phyloP scores from a whole-genome alignment of 495 filamentous ascomycete species.

The Sporormia fimetaria region DNA sequence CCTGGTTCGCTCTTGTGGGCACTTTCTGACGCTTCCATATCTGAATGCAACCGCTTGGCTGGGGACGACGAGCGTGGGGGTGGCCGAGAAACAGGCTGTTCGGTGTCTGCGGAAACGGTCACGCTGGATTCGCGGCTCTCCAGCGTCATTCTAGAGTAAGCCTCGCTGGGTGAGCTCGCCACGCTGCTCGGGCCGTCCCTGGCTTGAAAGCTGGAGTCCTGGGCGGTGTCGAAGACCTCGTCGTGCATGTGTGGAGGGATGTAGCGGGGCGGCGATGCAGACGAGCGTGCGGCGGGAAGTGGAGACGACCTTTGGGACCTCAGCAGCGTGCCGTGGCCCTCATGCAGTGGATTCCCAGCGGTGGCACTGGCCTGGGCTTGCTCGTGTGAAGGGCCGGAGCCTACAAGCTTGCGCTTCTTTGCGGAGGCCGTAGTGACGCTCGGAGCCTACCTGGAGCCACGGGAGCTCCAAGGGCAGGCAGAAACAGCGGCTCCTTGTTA shows the following conservation, averaged over 20 bases:
- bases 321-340: slow-evolving; percentile 8
- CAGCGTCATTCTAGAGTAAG: slow-evolving; percentile 60
- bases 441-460: slow-evolving; percentile 24
- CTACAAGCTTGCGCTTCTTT: slow-evolving; percentile 80
- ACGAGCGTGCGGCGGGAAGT: slow-evolving; percentile 21
- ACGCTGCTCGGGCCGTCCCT: slow-evolving; percentile 37
- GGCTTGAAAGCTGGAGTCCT: slow-evolving; percentile 27
- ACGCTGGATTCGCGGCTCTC: slow-evolving; percentile 43
- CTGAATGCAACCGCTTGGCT: slow-evolving; percentile 43
- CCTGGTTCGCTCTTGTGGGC: slow-evolving; percentile 33
- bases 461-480: slow-evolving; percentile 25
- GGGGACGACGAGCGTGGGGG: slow-evolving; percentile 41
- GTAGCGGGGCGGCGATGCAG: slow-evolving; percentile 40
- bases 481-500: too few species aligned
- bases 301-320: slow-evolving; percentile 25
- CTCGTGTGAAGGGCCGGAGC: slow-evolving; percentile 29
- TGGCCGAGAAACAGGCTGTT: slow-evolving; percentile 3
- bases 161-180: slow-evolving; percentile 58
- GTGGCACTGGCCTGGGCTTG: slow-evolving; percentile 19
- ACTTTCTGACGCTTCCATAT: slow-evolving; percentile 35
- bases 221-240: slow-evolving; percentile 40
- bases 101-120: slow-evolving; percentile 39
- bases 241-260: slow-evolving; percentile 52
- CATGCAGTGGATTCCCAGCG: slow-evolving; percentile 19
- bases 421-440: slow-evolving; percentile 73